Conservation (phyloP, 2,329 filamentous ascomycete genomes). For the Alternaria gansuensis region DNA sequence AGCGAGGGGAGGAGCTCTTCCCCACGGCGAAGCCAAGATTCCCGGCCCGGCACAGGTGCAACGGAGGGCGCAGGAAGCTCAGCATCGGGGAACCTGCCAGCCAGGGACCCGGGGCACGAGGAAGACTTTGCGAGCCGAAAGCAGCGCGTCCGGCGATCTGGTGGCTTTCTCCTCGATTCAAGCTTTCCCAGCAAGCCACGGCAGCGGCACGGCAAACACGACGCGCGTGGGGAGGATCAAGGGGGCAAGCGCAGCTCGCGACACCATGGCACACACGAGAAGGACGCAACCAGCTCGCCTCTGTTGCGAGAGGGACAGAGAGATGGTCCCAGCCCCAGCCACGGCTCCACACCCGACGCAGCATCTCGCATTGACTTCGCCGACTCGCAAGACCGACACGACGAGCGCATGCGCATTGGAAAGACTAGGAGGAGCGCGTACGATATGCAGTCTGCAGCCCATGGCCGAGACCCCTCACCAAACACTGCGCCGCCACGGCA, state of each 20-base stretch:
- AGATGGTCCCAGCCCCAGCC: conserved; percentile 21
- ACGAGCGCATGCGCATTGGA: conserved; percentile 29
- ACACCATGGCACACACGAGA: conserved; percentile 41
- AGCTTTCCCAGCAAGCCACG: conserved; percentile 44
- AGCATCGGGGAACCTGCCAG: conserved; percentile 29
- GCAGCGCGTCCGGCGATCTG: conserved; percentile 46
- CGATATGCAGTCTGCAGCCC: conserved; percentile 15
- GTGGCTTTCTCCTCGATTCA: conserved; percentile 59
- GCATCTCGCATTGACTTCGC: conserved; percentile 16
- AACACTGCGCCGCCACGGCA: conserved; percentile 52
- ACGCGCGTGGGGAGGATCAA: conserved; percentile 39
- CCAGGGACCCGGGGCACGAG: conserved; percentile 38
- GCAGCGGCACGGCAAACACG: conserved; percentile 41
- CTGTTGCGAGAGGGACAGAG: conserved; percentile 30
- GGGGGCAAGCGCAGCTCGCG: conserved; percentile 53
- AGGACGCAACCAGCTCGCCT: conserved; percentile 36
- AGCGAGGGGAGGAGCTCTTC: conserved; percentile 44
- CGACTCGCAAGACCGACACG: conserved; percentile 14
- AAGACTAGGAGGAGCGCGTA: conserved; percentile 31
- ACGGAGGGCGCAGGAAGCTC: conserved; percentile 17
- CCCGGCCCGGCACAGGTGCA: conserved; percentile 24
- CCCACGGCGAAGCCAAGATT: conserved; percentile 32
- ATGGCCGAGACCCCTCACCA: conserved; percentile 18
- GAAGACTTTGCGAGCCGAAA: conserved; percentile 46
- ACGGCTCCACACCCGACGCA: conserved; percentile 9